Evolutionary conservation across 1,139 yeast species (phyloP).

Genomic region (Yamadazyma siamensis): DNA sequence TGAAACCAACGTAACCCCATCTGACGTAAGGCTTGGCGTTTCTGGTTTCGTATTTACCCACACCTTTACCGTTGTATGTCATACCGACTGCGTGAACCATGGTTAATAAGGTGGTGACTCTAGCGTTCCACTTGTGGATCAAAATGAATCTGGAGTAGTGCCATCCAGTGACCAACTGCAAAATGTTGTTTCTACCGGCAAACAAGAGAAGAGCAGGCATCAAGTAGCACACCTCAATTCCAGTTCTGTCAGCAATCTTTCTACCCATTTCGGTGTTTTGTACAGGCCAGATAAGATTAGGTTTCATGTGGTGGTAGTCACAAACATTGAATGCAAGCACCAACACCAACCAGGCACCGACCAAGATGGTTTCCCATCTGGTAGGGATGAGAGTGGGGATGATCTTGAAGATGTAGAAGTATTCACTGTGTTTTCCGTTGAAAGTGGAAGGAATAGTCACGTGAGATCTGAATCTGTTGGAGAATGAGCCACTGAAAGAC

Average conservation of each 20-base stretch:
- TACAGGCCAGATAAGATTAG: conserved; percentile 30
- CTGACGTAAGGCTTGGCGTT: conserved; percentile 35
- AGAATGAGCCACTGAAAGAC: conserved; percentile 26
- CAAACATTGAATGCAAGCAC: conserved; percentile 44
- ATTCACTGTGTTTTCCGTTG: conserved; percentile 38
- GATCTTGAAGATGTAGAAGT: conserved; percentile 25
- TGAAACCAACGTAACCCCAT: conserved; percentile 55
- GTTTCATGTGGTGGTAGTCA: conserved; percentile 37
- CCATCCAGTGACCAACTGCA: conserved; percentile 67
- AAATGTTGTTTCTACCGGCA: conserved; percentile 65
- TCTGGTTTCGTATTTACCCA: conserved; percentile 36
- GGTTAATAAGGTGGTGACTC: conserved; percentile 42
- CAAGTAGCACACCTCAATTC: conserved; percentile 44
- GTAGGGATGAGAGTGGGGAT: conserved; percentile 53
- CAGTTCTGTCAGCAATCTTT: conserved; percentile 60
- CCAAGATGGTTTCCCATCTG: conserved; percentile 54
- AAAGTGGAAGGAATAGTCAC: conserved; percentile 49
- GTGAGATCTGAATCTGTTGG: conserved; percentile 39
- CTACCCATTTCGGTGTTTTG: conserved; percentile 43
- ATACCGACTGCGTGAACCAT: conserved; percentile 52
- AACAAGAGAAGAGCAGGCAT: conserved; percentile 53
- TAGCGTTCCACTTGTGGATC: conserved; percentile 65
- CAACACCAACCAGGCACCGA: conserved; percentile 48
- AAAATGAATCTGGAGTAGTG: conserved; percentile 55
- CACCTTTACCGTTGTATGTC: conserved; percentile 32